phyloP scores from a whole-genome alignment of 352 stramenopile genomes.

The Phytophthora sojae region DNA sequence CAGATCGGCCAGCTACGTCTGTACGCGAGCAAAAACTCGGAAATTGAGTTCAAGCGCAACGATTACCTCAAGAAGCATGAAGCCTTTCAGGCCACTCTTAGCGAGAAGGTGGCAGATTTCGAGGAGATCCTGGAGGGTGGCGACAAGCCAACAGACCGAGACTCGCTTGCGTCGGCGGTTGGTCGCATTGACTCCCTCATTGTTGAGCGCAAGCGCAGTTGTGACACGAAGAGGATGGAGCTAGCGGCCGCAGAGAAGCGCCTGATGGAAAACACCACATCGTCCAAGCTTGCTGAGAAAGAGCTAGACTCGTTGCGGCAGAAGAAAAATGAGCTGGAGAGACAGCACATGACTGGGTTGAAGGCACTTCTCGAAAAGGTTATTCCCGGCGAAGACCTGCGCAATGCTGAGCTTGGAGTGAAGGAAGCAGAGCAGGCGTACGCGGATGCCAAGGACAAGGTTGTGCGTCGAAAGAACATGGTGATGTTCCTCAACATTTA shows the following conservation, averaged over 20 bases:
- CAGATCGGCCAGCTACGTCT: constrained; percentile 64
- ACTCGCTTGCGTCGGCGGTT: constrained; percentile 34
- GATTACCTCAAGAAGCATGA: constrained; percentile 58
- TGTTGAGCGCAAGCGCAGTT: constrained; percentile 23
- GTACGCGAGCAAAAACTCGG: constrained; percentile 56
- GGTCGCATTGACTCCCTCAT: constrained; percentile 38
- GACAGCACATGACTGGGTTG: constrained; percentile 57
- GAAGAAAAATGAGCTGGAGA: constrained; percentile 66
- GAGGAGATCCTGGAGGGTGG: constrained; percentile 37
- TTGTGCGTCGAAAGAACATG: constrained; percentile 80
- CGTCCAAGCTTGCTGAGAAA: constrained; percentile 61
- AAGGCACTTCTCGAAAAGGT: constrained; percentile 61
- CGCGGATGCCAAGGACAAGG: constrained; percentile 86
- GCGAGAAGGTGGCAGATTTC: constrained; percentile 58
- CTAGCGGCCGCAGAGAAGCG: constrained; percentile 41
- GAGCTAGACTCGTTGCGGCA: constrained; percentile 39
- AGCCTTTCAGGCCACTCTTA: constrained; percentile 46
- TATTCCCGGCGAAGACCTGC: constrained; percentile 49
- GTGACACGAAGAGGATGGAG: constrained; percentile 39
- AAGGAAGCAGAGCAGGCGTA: constrained; percentile 67
- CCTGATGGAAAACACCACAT: constrained; percentile 61
- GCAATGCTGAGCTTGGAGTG: constrained; percentile 58
- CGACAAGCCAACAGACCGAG: constrained; percentile 40
- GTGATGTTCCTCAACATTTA: constrained; percentile 87
- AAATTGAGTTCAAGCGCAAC: constrained; percentile 57